These are phyloP conservation scores for Alloteropsis semialata DNA, from an alignment of 176 grass and related monocot species.

Conservation along the genomic window DNA sequence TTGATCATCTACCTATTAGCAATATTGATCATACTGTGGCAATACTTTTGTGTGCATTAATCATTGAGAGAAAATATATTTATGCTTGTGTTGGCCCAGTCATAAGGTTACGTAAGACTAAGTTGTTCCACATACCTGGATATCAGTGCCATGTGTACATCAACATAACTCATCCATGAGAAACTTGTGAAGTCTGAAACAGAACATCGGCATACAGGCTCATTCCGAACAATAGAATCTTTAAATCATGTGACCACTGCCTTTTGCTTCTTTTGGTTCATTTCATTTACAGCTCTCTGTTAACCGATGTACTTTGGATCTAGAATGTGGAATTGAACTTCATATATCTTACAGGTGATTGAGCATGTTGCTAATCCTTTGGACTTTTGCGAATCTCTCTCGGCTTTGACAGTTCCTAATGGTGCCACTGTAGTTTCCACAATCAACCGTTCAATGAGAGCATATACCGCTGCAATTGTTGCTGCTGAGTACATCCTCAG, in stretches of 20 bases:
- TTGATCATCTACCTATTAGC: not conserved
- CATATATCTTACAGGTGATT: slow-evolving; percentile 72
- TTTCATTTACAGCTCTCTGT: not conserved
- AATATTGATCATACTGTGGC: not conserved
- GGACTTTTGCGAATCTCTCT: slow-evolving; percentile 81
- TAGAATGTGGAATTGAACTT: slow-evolving; percentile 19
- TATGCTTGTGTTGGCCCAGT: not conserved
- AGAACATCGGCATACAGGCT: slow-evolving; percentile 3
- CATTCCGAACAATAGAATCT: slow-evolving; percentile 1
- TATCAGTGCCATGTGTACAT: not conserved
- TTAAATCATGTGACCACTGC: not conserved
- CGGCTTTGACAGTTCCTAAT: slow-evolving; percentile 57
- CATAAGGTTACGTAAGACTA: not conserved
- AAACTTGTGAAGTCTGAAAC: not conserved
- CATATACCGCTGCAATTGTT: slow-evolving; percentile 75
- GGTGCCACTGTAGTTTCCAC: slow-evolving; percentile 78
- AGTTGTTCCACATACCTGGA: not conserved
- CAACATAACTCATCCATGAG: not conserved
- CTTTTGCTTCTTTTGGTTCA: not conserved
- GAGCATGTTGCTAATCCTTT: slow-evolving; percentile 74
- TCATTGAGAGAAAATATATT: not conserved
- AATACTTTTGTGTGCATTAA: not conserved
- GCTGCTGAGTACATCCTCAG: slow-evolving; percentile 83
- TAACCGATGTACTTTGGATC: not conserved
- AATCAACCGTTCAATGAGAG: slow-evolving; percentile 84